A percentile compares a stretch with the other conserved stretches of the same genome.
Conservation (phyloP, 2,329 filamentous ascomycete species). For the Helminthosporium solani region DNA sequence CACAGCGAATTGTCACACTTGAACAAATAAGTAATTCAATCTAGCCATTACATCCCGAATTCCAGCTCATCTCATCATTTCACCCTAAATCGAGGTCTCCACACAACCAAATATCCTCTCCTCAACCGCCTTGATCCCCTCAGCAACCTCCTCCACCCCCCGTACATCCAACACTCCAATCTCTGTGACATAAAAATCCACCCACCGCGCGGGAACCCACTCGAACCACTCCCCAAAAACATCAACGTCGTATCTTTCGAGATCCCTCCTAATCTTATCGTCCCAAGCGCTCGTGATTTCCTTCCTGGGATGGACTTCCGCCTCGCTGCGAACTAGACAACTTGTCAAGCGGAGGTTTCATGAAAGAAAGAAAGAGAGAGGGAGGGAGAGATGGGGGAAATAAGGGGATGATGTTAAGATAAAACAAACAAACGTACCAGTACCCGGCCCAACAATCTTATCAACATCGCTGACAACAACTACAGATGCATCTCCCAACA, state of each 20-base stretch:
- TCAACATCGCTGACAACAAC: constrained; percentile 61
- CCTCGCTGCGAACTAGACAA: background rate
- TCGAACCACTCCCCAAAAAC: constrained; percentile 45
- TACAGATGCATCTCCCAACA: constrained; percentile 54
- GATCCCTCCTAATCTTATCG: constrained; percentile 7
- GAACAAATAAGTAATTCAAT: no score
- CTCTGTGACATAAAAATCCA: constrained; percentile 37
- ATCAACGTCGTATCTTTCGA: constrained; percentile 19
- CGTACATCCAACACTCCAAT: constrained; percentile 17
- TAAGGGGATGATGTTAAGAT: no score
- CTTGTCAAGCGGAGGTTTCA: no score
- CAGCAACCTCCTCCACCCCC: constrained; percentile 17
- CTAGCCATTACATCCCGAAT: background rate
- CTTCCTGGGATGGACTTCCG: constrained; percentile 49
- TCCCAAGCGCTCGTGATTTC: constrained; percentile 54
- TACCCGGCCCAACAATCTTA: constrained; percentile 53
- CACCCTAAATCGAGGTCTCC: background rate
- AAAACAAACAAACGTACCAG: no score
- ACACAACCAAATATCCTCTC: constrained; percentile 22
- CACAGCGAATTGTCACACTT: no score
- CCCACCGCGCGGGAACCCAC: constrained; percentile 27
- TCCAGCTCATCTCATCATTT: background rate
- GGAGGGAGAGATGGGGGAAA: no score
- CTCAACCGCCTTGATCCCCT: constrained; percentile 20
- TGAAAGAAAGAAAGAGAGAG: no score